Conservation (phyloP, 495 filamentous ascomycete species). For the Penicillium canariense region DNA sequence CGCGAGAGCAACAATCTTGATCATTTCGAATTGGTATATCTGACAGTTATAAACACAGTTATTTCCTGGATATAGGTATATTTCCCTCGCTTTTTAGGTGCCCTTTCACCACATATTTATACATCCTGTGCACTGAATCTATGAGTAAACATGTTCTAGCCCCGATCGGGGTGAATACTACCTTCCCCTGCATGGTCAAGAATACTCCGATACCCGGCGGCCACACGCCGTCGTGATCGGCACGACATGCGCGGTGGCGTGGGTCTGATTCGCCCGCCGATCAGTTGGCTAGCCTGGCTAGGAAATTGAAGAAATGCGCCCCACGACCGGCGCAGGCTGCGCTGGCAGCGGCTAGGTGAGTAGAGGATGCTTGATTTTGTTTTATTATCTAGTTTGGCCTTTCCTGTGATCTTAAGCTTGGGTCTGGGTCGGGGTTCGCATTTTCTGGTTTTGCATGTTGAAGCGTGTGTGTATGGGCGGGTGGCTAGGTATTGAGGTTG, state of each 20-base stretch:
- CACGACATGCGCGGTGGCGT: slow-evolving; percentile 6
- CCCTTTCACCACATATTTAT: too few relatives aligned
- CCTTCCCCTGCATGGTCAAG: background rate
- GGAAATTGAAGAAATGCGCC: background rate
- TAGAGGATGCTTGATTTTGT: too few relatives aligned
- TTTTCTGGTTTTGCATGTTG: background rate
- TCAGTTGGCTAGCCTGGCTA: slow-evolving; percentile 1
- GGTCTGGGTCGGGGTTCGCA: background rate
- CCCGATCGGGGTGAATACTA: too few relatives aligned
- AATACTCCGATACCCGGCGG: background rate
- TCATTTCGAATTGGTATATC: slow-evolving; percentile 8
- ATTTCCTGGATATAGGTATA: too few relatives aligned
- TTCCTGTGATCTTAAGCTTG: too few relatives aligned
- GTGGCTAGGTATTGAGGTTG: background rate
- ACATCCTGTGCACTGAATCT: too few relatives aligned
- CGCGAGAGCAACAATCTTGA: slow-evolving; percentile 10
- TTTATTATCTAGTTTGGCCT: too few relatives aligned
- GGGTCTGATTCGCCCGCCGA: slow-evolving; percentile 17
- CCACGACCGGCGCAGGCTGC: background rate
- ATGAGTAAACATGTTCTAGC: too few relatives aligned
- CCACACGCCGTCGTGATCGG: slow-evolving; percentile 11
- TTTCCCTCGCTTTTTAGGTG: too few relatives aligned
- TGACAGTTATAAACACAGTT: too few relatives aligned
- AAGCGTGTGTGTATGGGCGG: background rate
- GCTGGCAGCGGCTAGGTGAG: too few relatives aligned